These are phyloP conservation scores for Fusarium buxicola DNA, from an alignment of 2,329 filamentous ascomycete species.

Conservation along the genomic window DNA sequence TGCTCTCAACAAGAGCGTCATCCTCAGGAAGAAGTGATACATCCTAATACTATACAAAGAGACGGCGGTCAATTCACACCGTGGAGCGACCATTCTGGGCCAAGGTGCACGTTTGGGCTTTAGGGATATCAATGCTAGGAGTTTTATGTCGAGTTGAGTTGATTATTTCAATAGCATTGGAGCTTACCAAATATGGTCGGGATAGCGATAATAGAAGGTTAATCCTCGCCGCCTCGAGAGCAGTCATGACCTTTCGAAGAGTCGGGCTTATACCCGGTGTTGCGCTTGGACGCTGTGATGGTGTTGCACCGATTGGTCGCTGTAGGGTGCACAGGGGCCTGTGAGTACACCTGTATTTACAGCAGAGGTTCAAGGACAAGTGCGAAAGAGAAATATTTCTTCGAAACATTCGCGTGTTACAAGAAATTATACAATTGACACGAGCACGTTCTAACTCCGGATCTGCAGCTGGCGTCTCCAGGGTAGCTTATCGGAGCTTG, in stretches of 20 bases:
- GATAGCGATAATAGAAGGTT: no score
- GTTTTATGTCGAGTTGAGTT: no score
- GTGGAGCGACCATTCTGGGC: slow-evolving; percentile 17
- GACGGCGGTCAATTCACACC: not conserved
- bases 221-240: no score
- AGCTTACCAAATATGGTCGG: no score
- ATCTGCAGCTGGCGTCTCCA: not conserved
- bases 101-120: slow-evolving; percentile 7
- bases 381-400: not conserved
- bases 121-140: no score
- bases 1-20: no score
- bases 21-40: slow-evolving; percentile 32
- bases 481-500: slow-evolving; percentile 17
- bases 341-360: not conserved
- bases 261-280: not conserved
- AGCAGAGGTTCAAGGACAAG: no score
- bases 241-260: no score
- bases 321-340: not conserved
- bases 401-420: slow-evolving; percentile 3
- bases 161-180: not conserved
- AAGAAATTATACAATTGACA: not conserved
- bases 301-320: slow-evolving; percentile 4
- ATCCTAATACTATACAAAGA: slow-evolving; percentile 12
- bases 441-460: slow-evolving; percentile 6
- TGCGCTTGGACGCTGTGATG: not conserved